Percentiles rank a stretch among this genome's conserved stretches.
phyloP scores from a whole-genome alignment of 1,284 basidiomycete genomes.

The Phylloboletellus chloephorus region DNA sequence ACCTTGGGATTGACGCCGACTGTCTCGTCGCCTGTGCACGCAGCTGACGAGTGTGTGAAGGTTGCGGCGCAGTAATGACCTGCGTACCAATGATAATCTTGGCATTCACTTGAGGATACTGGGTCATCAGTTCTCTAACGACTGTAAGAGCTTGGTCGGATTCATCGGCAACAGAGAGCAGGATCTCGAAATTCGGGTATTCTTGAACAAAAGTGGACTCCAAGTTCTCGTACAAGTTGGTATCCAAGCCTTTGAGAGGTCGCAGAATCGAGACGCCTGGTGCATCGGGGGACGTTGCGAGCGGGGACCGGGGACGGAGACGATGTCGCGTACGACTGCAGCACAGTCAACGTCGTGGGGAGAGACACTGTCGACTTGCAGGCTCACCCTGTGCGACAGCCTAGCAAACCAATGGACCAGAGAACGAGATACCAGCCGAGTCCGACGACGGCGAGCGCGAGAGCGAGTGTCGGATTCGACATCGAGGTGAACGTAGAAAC shows the following conservation, averaged over 20 bases:
- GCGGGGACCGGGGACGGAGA: slow-evolving; percentile 57
- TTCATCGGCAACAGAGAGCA: slow-evolving; percentile 81
- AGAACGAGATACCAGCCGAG: slow-evolving; percentile 68
- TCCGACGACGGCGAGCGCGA: slow-evolving; percentile 41
- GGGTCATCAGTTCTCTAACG: slow-evolving; percentile 67
- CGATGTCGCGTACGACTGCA: slow-evolving; percentile 69
- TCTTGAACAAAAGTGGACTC: slow-evolving; percentile 87
- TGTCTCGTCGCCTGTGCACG: slow-evolving; percentile 54
- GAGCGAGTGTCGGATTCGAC: slow-evolving; percentile 15
- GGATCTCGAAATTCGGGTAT: slow-evolving; percentile 83
- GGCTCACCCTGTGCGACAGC: slow-evolving; percentile 75
- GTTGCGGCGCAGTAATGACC: background rate
- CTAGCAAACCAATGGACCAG: slow-evolving; percentile 74
- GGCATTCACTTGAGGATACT: slow-evolving; percentile 70
- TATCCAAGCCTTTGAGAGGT: slow-evolving; percentile 88
- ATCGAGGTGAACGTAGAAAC: slow-evolving; percentile 15
- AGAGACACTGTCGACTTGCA: background rate
- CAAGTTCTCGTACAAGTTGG: slow-evolving; percentile 89
- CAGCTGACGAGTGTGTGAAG: slow-evolving; percentile 8
- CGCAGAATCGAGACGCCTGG: slow-evolving; percentile 90
- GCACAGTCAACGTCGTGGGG: slow-evolving; percentile 19
- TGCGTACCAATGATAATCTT: slow-evolving; percentile 71
- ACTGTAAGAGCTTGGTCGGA: slow-evolving; percentile 79
- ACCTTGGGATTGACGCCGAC: slow-evolving; percentile 97
- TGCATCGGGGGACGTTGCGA: slow-evolving; percentile 48